phyloP scores from a whole-genome alignment of 2,329 filamentous ascomycete genomes.

The Helminthosporium solani region DNA sequence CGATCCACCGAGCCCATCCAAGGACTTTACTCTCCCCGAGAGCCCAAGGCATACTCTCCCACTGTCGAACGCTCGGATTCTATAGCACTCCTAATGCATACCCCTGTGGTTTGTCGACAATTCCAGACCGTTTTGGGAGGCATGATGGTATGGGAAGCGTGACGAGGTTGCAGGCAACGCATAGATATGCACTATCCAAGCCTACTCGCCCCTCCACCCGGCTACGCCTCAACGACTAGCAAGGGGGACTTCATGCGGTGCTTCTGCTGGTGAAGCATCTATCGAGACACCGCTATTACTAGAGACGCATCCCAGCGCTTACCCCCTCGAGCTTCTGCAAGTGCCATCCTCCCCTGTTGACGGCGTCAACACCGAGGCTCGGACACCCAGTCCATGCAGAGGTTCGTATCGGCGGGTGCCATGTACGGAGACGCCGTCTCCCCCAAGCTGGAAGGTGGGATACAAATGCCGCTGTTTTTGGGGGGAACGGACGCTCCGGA shows the following conservation, averaged over 20 bases:
- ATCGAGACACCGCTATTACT: too few relatives aligned
- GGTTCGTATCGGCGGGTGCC: not conserved
- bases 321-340: not conserved
- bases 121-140: not conserved
- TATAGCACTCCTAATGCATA: not conserved
- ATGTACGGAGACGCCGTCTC: conserved; percentile 1
- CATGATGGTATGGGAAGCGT: not conserved
- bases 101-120: not conserved
- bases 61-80: not conserved
- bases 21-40: not conserved
- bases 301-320: not conserved
- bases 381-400: not conserved
- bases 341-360: not conserved
- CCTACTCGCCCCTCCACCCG: not conserved
- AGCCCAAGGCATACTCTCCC: not conserved
- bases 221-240: not conserved
- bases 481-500: not conserved
- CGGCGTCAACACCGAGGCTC: not conserved
- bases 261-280: not conserved
- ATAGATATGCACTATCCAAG: not conserved
- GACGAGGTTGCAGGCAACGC: not conserved
- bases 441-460: not conserved
- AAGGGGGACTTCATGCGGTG: not conserved
- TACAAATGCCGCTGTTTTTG: not conserved
- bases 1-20: not conserved